phyloP scores from a whole-genome alignment of 2,329 filamentous ascomycete species.

The Exophiala sp. region DNA sequence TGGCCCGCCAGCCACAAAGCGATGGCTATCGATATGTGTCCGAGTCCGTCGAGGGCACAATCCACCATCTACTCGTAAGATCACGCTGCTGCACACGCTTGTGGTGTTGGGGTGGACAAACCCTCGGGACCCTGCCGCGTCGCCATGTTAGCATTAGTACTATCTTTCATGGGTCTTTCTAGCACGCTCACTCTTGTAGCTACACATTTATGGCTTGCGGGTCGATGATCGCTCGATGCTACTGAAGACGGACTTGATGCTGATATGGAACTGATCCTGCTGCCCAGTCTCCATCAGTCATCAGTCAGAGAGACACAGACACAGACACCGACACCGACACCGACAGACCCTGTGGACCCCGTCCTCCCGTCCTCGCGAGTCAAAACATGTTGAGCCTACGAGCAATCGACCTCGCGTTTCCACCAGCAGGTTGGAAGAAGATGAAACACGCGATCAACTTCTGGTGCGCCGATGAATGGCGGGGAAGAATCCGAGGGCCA shows the following conservation, averaged over 20 bases:
- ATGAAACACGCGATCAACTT: constrained; percentile 22
- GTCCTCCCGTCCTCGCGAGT: constrained; percentile 2
- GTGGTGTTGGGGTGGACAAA: background rate
- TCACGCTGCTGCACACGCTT: background rate
- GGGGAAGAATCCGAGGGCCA: constrained; percentile 17
- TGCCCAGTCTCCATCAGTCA: background rate
- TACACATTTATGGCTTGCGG: background rate
- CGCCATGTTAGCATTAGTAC: background rate
- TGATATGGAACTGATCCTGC: background rate
- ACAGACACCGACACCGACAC: no score
- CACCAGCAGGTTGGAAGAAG: constrained; percentile 1
- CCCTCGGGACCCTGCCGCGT: background rate
- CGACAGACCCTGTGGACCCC: no score
- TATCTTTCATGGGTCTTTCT: no score
- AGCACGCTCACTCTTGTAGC: no score
- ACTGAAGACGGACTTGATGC: constrained; percentile 4
- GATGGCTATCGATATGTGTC: background rate
- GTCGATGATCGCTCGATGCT: background rate
- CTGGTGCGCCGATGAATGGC: constrained; percentile 6
- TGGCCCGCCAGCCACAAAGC: background rate
- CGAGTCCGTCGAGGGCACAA: background rate
- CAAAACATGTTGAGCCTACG: background rate
- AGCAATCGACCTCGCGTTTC: background rate
- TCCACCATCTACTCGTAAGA: background rate
- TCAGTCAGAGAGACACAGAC: constrained; percentile 1